Percentiles rank a stretch among this genome's conserved stretches.
phyloP scores from a whole-genome alignment of 768 basidiomycete genomes.

The Hericium erinaceus region DNA sequence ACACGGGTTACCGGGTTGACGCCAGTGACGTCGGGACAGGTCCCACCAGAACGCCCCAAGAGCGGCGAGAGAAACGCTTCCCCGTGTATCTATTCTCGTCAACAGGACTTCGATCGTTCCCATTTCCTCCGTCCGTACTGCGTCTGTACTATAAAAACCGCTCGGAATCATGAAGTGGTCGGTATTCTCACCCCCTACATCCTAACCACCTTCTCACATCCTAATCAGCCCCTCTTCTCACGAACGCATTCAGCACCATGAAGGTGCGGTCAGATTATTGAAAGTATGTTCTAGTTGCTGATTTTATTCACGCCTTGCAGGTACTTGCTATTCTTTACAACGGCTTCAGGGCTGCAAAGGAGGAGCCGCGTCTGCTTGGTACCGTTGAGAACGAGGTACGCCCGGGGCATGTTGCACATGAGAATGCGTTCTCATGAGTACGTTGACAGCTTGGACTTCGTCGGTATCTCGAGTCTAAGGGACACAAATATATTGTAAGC shows the following conservation, averaged over 20 bases:
- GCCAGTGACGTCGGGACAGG: no score
- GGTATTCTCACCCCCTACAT: not conserved
- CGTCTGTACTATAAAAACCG: no score
- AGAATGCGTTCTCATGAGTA: not conserved
- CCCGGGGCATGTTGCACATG: not conserved
- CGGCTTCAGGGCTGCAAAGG: slow-evolving; percentile 31
- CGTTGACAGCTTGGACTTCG: slow-evolving; percentile 24
- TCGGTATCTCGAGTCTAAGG: slow-evolving; percentile 26
- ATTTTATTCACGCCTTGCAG: not conserved
- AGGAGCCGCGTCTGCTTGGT: slow-evolving; percentile 24
- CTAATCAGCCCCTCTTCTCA: not conserved
- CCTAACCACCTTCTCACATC: not conserved
- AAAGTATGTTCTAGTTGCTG: not conserved
- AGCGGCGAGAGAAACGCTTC: no score
- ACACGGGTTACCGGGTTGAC: no score
- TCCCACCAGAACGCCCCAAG: no score
- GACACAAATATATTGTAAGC: slow-evolving; percentile 45
- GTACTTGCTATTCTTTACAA: slow-evolving; percentile 29
- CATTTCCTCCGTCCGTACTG: no score
- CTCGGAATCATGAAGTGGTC: no score
- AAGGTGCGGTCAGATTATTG: not conserved
- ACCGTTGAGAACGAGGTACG: slow-evolving; percentile 27
- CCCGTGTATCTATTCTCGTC: no score
- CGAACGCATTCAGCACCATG: not conserved
- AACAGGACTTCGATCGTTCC: no score